A percentile compares a stretch with the other conserved stretches of the same genome.
Evolutionary conservation across 305 asterid genomes (phyloP).

Genomic region (Fraxinus paxiana): DNA sequence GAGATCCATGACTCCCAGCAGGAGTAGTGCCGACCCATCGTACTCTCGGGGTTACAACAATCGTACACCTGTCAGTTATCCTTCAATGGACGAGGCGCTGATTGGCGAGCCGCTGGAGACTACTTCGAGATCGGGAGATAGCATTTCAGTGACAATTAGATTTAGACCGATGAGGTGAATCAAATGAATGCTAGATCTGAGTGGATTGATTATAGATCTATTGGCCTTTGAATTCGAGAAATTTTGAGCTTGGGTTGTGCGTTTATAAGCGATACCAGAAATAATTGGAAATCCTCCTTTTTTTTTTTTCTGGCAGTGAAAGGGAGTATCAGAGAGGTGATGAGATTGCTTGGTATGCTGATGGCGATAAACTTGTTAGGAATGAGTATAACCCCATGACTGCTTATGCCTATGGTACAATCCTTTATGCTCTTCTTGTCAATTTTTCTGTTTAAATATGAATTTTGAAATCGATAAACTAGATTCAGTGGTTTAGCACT

Average conservation of each 20-base stretch:
- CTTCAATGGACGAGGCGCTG: conserved; percentile 62
- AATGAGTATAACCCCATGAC: conserved; percentile 82
- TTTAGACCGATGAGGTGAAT: conserved; percentile 89
- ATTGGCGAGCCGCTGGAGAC: conserved; percentile 52
- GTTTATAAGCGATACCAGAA: conserved; percentile 24
- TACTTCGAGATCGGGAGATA: conserved; percentile 75
- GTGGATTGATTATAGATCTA: conserved; percentile 34
- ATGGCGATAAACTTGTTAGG: conserved; percentile 72
- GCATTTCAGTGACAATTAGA: conserved; percentile 87
- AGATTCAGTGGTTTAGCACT: background rate
- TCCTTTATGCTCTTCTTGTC: conserved; percentile 5
- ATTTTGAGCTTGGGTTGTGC: conserved; percentile 37
- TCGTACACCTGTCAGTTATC: conserved; percentile 60
- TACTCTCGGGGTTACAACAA: conserved; percentile 32
- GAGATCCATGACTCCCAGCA: conserved; percentile 76
- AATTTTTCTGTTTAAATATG: background rate
- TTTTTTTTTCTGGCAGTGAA: conserved; percentile 55
- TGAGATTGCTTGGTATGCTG: conserved; percentile 87
- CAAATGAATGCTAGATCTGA: conserved; percentile 46
- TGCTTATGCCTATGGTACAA: conserved; percentile 84
- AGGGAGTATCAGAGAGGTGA: conserved; percentile 93
- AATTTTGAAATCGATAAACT: background rate
- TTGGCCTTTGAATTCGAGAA: conserved; percentile 20
- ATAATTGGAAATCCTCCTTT: conserved; percentile 29
- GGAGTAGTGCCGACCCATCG: conserved; percentile 40